Evolutionary conservation across 192 early-diverging fungal genomes (phyloP), one percentile per base, ranked within the genome.

Genomic region (Thamnidium elegans): DNA sequence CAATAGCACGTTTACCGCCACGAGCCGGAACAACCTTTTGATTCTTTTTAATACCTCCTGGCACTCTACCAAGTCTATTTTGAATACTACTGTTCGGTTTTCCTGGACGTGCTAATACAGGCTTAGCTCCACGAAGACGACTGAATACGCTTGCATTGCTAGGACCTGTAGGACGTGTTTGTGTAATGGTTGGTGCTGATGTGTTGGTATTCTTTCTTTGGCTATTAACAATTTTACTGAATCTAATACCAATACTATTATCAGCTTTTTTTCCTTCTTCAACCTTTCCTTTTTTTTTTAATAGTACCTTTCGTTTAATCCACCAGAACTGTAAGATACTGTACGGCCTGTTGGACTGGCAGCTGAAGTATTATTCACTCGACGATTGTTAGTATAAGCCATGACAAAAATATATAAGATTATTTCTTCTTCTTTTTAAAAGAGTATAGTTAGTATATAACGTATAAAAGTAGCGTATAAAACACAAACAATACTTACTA

Each of bases 291-390:
- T 53, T 54, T 36, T 20, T 43, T 34, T 50, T n/a, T 44, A 32
- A 21, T 26, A 26, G 42, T 58, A 66, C 65, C 65, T 66, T 66
- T 66, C 65, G 46, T 66, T 66, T 15, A 66, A 48, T 50, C 65
- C 65, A 9, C 56, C 56, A 43, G 42, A 42, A 7, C 36, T 31
- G 19, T 39, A 34, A 20, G 56, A 39, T 15, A 58, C 56, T 14
- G 36, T 43, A 21, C 56, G 56, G 44, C 56, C 56, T 2, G 7
- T 44, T 31, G 10, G 8, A 34, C 36, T 42, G 1, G 36, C 36
- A 39, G 4, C 36, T n/a, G 56, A 17, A 15, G n/a, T n/a, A 32
- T 39, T 58, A 19, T 19, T 15, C 0, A 44, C 46, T 48, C 46
- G 13, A 19, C 46, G 19, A 32, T 58, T 39, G 32, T 26, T 23